Evolutionary conservation across 371 early-diverging fungal species (phyloP), one percentile per base, ranked within the genome.

Genomic region (Mucor plumbeus): DNA sequence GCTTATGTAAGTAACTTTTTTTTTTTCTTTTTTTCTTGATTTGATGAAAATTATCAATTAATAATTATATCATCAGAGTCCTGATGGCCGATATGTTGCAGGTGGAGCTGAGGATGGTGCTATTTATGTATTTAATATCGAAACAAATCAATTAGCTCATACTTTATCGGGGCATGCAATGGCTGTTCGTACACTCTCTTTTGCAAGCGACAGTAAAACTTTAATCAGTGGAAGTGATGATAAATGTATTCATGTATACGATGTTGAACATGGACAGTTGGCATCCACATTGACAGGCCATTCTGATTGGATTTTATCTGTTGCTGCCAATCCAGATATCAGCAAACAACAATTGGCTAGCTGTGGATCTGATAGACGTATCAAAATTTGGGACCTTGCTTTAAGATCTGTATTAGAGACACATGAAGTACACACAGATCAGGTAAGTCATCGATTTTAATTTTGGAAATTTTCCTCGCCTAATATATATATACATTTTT

Each of bases 321-420:
- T 93, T 2, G 86, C 88, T 9, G 87, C 87, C 58, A 87, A 81
- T 60, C 84, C 81, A 7, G 80, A 87, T 75, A 89, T 90, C 14
- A 87, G 89, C 63, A 89, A 89, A 36, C 83, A 83, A 14, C 92
- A 92, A 63, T 79, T 92, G 59, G 92, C 92, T 0, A 89, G 91
- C 48, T 88, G 88, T 78, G 76, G 84, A 21, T 89, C 90, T 61
- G 95, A 94, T 71, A 88, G 90, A 63, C 85, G 87, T 59, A 87
- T 93, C 61, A 94, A 93, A 74, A 78, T 94, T 15, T 94, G 95
- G 95, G 92, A 93, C 78, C 67, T 91, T 47, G 85, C 85, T 40
- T 81, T 85, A 39, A 79, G 89, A 59, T 88, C 90, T 41, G 91
- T 92, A 67, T 72, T 92, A 34, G 93, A 93, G 70, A 93, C 92